These are phyloP conservation scores for Aspergillus niger DNA, from an alignment of 2,329 filamentous ascomycete species.

Conservation along the genomic window DNA sequence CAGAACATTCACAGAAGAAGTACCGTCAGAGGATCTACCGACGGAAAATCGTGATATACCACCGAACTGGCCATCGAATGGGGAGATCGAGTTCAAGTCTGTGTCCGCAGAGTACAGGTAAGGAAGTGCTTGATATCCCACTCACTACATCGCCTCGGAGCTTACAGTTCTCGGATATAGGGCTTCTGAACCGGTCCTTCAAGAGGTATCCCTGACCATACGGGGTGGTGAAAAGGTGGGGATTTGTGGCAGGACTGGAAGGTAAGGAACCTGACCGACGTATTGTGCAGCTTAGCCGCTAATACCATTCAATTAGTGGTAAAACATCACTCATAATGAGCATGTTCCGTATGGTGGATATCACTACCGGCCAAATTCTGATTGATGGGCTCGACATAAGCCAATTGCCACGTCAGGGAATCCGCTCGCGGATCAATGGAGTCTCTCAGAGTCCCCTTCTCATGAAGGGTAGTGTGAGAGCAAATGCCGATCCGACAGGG, in stretches of 20 bases:
- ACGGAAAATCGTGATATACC: conserved; percentile 45
- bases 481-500: conserved; percentile 44
- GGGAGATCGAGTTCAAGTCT: conserved; percentile 47
- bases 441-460: conserved; percentile 50
- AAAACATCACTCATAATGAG: conserved; percentile 47
- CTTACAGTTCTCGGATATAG: conserved; percentile 20
- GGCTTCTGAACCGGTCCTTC: conserved; percentile 42
- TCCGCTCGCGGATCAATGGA: conserved; percentile 45
- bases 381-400: conserved; percentile 48
- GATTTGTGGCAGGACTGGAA: conserved; percentile 45
- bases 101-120: conserved; percentile 50
- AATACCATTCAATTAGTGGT: conserved; percentile 32
- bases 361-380: conserved; percentile 41
- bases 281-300: conserved; percentile 6
- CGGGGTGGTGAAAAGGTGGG: conserved; percentile 44
- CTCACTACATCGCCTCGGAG: neutral
- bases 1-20: conserved; percentile 53
- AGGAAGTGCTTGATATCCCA: neutral
- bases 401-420: conserved; percentile 39
- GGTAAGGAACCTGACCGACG: conserved; percentile 23
- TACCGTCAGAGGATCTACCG: conserved; percentile 47
- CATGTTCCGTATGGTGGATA: conserved; percentile 47
- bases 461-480: conserved; percentile 42
- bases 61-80: conserved; percentile 46
- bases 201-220: conserved; percentile 51